Conservation (phyloP, 345 rosid species). For the Tarenaya hassleriana region DNA sequence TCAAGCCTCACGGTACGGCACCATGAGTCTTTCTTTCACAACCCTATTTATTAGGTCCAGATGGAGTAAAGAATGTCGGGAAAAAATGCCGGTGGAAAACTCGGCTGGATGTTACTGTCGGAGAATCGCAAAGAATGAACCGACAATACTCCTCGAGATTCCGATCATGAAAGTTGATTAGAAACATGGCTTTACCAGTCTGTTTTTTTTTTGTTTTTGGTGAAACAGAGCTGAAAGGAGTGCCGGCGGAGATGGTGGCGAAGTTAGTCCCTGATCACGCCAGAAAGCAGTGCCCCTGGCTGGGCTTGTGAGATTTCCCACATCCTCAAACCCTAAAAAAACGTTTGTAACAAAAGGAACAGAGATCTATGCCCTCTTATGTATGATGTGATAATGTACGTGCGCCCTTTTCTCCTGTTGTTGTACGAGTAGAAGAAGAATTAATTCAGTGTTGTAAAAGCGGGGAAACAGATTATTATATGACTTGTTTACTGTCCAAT, state of each 20-base stretch:
- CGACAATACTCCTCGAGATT: no score
- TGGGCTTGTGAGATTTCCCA: slow-evolving; percentile 50
- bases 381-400: slow-evolving; percentile 27
- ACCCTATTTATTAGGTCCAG: no score
- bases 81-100: no score
- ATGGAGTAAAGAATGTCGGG: no score
- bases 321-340: background rate
- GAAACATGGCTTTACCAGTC: background rate
- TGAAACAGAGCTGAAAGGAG: slow-evolving; percentile 74
- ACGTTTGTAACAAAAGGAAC: slow-evolving; percentile 8
- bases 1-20: slow-evolving; percentile 77
- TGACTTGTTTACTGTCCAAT: no score
- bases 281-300: slow-evolving; percentile 73
- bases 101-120: no score
- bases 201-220: background rate
- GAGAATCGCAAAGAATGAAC: no score
- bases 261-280: slow-evolving; percentile 84
- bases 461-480: no score
- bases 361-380: background rate
- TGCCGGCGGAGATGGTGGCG: slow-evolving; percentile 51
- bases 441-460: no score
- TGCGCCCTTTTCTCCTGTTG: slow-evolving; percentile 22
- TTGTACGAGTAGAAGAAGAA: slow-evolving; percentile 26
- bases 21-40: background rate
- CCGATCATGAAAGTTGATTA: background rate